Base-by-base conservation (phyloP, 2,329 filamentous ascomycete genomes). In the Ceratocystis variospora region DNA sequence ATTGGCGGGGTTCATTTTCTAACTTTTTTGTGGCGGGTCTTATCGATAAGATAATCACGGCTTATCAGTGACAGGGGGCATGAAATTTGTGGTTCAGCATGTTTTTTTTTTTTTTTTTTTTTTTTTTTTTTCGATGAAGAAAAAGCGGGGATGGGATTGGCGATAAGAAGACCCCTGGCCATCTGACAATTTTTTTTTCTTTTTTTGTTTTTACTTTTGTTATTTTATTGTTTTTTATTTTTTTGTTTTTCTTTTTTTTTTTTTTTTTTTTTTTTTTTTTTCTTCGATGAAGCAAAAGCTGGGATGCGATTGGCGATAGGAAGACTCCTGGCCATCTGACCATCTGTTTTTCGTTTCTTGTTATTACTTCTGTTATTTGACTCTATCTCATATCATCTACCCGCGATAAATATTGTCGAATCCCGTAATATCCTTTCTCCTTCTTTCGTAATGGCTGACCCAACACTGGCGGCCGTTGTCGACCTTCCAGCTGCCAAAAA, bases 1-100 rank as follows among this genome's bases (percentile, higher is more conserved):
- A 41, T 41, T 68, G 64, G 66, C 63, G 67, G 61, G 63, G 67
- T 64, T 62, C 7, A 61, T 66, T 64, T 48, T 53, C 31, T 5
- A 62, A 71, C 71, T 73, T 73, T 73, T 72, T 69, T 70, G 71
- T 73, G 71, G 72, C 67, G 50, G 68, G 53, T 5, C 19, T 53
- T 37, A 63, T 65, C 64, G 68, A 69, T 69, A 69, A 68, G 66
- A 62, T 66, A 53, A 63, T 25, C 33, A 5, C 2, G 8, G 1
- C 25, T 33, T 57, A 57, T 57, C 53, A 1, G 1, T 5, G 53
- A 57, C 53, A 57, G 22, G 53, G 61, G 61, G 25, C 44, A 44
- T 41, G n/a, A 62, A 62, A 62, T 62, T 62, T 62, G 45, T 62
- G 61, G 61, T 44, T 10, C 12, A 5, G 53, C 10, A 17, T 31